Percentiles rank a stretch among this genome's conserved stretches.
These are phyloP conservation scores for Chlorella sp. DNA, from an alignment of 139 green algal species.

Conservation along the genomic window DNA sequence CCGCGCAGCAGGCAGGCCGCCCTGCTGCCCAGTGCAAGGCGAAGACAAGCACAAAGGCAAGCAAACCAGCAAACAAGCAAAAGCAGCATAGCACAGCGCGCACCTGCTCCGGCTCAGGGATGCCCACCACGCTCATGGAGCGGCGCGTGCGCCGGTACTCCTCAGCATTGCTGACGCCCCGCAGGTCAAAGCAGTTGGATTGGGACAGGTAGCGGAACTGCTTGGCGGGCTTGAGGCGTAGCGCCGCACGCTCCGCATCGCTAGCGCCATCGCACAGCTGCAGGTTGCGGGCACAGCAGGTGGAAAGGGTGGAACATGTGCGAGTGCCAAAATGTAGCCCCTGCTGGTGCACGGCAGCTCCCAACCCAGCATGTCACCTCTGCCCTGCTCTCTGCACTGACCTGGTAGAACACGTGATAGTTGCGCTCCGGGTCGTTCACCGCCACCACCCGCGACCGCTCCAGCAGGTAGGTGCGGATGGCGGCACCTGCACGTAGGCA, in stretches of 20 bases:
- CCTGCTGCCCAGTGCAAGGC: too few species aligned
- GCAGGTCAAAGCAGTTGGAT: conserved; percentile 88
- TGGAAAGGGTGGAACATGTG: too few species aligned
- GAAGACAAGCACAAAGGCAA: too few species aligned
- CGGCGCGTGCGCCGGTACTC: conserved; percentile 90
- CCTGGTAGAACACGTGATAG: conserved; percentile 99
- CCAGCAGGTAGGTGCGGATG: conserved; percentile 97
- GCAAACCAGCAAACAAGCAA: too few species aligned
- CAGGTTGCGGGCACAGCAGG: too few species aligned
- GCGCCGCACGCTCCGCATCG: conserved; percentile 65
- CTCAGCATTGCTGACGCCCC: conserved; percentile 88
- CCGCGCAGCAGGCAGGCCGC: too few species aligned
- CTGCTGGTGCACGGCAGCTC: neutral
- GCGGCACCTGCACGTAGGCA: conserved; percentile 68
- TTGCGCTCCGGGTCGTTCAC: conserved; percentile 97
- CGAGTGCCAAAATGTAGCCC: neutral
- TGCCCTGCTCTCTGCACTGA: conserved; percentile 5
- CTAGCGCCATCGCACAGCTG: conserved; percentile 93
- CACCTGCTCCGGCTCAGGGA: conserved; percentile 76
- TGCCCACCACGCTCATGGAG: conserved; percentile 97
- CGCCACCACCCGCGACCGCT: conserved; percentile 93
- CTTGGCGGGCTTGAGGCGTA: conserved; percentile 69
- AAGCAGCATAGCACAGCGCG: too few species aligned
- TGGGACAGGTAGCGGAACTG: conserved; percentile 93
- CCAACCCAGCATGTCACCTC: neutral